Base-by-base conservation (phyloP, 768 basidiomycete genomes). In the Agrocybe pediades region DNA sequence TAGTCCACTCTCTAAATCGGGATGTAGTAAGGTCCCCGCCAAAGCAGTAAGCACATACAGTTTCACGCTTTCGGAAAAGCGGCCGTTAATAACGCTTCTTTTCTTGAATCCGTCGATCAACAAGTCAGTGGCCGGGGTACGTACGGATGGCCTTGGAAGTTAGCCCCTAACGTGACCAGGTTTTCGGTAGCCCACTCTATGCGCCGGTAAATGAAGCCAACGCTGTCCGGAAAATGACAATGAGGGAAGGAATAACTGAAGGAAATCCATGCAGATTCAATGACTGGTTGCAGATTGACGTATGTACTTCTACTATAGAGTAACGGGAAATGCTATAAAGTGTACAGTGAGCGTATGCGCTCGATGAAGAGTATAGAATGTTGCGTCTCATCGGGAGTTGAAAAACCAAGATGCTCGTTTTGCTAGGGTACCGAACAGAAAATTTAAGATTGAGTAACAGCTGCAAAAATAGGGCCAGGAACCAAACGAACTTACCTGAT, bases 351-450 rank as follows among this genome's bases (percentile, higher is more conserved):
- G 51, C 49, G 46, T 41, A 53, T 39, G 36, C 24, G 54, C 44
- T 54, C 47, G 51, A 56, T 36, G 48, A 47, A 30, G 19, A 50
- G 42, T 46, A 36, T 20, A 42, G 11, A 43, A 19, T 40, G 41
- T 43, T 40, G 44, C n/a, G 44, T 44, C 60, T 55, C 74, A 87
- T 68, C 88, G 86, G 60, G 89, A 86, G 70, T 87, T 89, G 80
- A 94, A 94, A 74, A 94, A 94, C 92, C 92, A 94, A 53, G 92
- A 94, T 48, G 92, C 90, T 57, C 92, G 90, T 76, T 94, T 94
- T 60, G 89, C 90, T 91, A 71, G 33, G 16, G 51, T 54, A 62
- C 65, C 60, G 41, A 55, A 45, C 48, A 54, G 46, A 36, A 49
- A 51, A 56, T 36, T 47, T 53, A 64, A 59, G 58, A 51, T 54